Evolutionary conservation across 2,329 filamentous ascomycete species (phyloP), one percentile per base, ranked within the genome.

Genomic region (Emergomyces pasteurianus): DNA sequence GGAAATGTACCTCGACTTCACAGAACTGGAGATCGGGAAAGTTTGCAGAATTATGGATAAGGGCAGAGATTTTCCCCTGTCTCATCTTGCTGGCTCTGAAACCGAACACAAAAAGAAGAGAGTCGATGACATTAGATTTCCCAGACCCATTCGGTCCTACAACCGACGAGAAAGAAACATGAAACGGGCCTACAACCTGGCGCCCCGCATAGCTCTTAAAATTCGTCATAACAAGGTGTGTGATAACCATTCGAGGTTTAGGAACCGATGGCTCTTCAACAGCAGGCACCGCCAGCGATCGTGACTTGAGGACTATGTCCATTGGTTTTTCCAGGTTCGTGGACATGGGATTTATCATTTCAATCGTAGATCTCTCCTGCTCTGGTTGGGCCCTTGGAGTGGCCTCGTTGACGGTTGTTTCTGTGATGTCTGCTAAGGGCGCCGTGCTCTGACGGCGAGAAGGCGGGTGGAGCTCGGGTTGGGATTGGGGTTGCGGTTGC

Each of bases 71-170:
- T 77, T 99, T 99, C 70, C 94, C 94, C 74, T 99, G 94, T 70
- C 94, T 84, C 94, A 99, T 99, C 77, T 99, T 99, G 80, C 92
- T 97, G 49, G 94, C 94, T 63, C 94, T 87, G 78, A 99, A 99
- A 59, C 95, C 94, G 71, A 99, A 99, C n/a, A 99, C 94, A 70
- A 99, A 99, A 0, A 99, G 83, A 34, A 99, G 79, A 1, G 94
- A 96, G 75, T 99, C 94, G 71, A 99, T 99, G 64, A 99, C 95
- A 69, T 99, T 99, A 26, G 94, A 97, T 74, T 99, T 99, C 62
- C 94, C 94, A 10, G 94, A 99, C 63, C 94, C 94, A 72, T 99
- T 99, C 57, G 95, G 94, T 0, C 94, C 95, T 10, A 99, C 94
- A 1, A 99, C 94, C 0, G 94, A 96, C 1, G 94, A 96, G 76